Evolutionary conservation across 495 filamentous ascomycete species (phyloP).

Genomic region (Niebla homalea): DNA sequence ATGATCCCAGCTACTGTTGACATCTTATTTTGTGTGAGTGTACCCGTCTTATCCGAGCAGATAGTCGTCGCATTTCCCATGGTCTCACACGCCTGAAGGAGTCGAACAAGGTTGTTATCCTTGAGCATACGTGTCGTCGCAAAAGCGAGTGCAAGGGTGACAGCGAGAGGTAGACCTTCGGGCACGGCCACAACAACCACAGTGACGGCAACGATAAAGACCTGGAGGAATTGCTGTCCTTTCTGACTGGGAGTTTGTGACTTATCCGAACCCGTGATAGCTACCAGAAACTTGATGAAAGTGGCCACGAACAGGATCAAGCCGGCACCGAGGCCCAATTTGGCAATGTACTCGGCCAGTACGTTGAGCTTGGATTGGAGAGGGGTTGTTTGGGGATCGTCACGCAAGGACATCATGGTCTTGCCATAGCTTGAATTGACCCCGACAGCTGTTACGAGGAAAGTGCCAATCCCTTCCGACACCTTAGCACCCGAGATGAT

Average conservation of each 20-base stretch:
- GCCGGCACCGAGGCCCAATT: constrained; percentile 73
- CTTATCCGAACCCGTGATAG: constrained; percentile 42
- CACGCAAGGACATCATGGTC: constrained; percentile 85
- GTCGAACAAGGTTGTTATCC: constrained; percentile 86
- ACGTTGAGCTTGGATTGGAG: constrained; percentile 84
- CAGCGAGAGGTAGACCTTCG: constrained; percentile 83
- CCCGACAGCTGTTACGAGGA: constrained; percentile 76
- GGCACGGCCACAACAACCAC: constrained; percentile 93
- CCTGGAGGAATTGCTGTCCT: constrained; percentile 75
- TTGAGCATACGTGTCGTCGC: constrained; percentile 91
- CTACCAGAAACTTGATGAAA: constrained; percentile 76
- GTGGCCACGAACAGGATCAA: constrained; percentile 80
- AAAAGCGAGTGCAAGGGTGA: constrained; percentile 86
- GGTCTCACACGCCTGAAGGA: constrained; percentile 89
- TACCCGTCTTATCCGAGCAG: constrained; percentile 95
- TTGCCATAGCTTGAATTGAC: constrained; percentile 82
- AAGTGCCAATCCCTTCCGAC: constrained; percentile 79
- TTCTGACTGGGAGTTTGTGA: constrained; percentile 39
- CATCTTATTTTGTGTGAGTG: constrained; percentile 91
- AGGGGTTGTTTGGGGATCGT: constrained; percentile 86
- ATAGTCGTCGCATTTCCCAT: constrained; percentile 97
- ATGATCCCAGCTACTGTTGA: constrained; percentile 68
- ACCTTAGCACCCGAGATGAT: constrained; percentile 88
- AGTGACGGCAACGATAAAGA: constrained; percentile 91
- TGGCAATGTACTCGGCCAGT: constrained; percentile 86